These are phyloP conservation scores for Aspergillus awamori DNA, from an alignment of 2,329 filamentous ascomycete species.

Conservation along the genomic window DNA sequence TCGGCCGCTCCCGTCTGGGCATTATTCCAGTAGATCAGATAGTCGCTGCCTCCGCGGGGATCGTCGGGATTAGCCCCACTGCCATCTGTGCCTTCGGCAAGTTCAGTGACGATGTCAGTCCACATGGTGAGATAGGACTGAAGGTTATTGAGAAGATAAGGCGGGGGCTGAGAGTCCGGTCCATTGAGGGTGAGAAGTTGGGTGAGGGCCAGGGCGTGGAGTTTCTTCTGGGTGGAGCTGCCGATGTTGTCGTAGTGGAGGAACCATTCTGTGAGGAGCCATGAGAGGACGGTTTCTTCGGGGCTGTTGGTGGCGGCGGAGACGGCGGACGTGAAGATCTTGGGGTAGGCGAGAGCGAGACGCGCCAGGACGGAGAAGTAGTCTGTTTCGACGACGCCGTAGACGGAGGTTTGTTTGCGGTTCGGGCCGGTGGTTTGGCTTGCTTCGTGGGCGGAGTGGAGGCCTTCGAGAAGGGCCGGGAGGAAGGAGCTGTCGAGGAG, in stretches of 20 bases:
- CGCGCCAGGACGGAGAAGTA: constrained; percentile 83
- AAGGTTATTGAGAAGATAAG: constrained; percentile 46
- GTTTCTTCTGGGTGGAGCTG: constrained; percentile 50
- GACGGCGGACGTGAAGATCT: constrained; percentile 63
- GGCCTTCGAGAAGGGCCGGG: constrained; percentile 63
- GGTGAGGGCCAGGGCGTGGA: constrained; percentile 50
- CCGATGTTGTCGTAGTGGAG: constrained; percentile 52
- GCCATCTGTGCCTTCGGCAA: constrained; percentile 47
- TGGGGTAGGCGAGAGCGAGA: constrained; percentile 72
- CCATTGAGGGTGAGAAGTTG: constrained; percentile 46
- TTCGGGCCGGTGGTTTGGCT: constrained; percentile 83
- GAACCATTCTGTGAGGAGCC: constrained; percentile 54
- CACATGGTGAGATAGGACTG: constrained; percentile 52
- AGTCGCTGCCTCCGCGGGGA: constrained; percentile 38
- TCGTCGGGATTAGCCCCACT: constrained; percentile 39
- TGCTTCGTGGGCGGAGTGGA: constrained; percentile 70
- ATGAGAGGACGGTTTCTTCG: constrained; percentile 41
- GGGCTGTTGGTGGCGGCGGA: constrained; percentile 37
- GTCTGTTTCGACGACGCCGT: constrained; percentile 76
- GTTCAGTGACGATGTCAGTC: constrained; percentile 50
- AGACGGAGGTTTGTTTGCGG: constrained; percentile 68
- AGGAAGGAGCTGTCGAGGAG: constrained; percentile 67
- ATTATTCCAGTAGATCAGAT: constrained; percentile 45
- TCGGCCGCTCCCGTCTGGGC: constrained; percentile 37
- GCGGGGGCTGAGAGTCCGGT: constrained; percentile 40